Evolutionary conservation across 1,284 basidiomycete species (phyloP), one percentile per base, ranked within the genome.

Genomic region (Hymenochaete sp.): DNA sequence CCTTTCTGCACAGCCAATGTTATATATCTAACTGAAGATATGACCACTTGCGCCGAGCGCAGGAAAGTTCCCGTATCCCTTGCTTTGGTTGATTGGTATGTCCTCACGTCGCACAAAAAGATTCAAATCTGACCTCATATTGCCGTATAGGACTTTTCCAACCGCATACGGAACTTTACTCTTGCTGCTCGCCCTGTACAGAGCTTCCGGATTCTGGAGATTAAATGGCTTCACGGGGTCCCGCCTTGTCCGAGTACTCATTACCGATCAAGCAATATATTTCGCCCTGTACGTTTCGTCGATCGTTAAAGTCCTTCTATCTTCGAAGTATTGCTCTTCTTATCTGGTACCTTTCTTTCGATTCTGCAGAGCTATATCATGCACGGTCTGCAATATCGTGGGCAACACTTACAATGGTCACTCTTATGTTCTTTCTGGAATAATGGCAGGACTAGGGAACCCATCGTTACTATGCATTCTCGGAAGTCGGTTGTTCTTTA

Each of bases 141-240:
- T n/a, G n/a, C n/a, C n/a, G n/a, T n/a, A n/a, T n/a, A n/a, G n/a
- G n/a, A n/a, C n/a, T n/a, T n/a, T n/a, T n/a, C n/a, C n/a, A n/a
- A n/a, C n/a, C n/a, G n/a, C n/a, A n/a, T n/a, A n/a, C n/a, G n/a
- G n/a, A n/a, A n/a, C n/a, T n/a, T 19, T 44, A 10, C 24, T 44
- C 9, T 37, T 44, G 42, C 13, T 36, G 4, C 42, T 44, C 24
- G 42, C 42, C 10, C 32, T 44, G 2, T 44, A 44, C 42, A 44
- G 38, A 19, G 33, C 32, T 3, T 33, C 42, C 10, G 24, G 5
- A n/a, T 37, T 44, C 33, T 44, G 42, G 42, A 36, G 25, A 2
- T 18, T 18, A 26, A 37, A 33, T 5, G 42, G 42, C 8, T 44
- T 44, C 22, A 44, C 18, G 11, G 42, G 42, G 8, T 37, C 29